A percentile compares a stretch with the other conserved stretches of the same genome.
Evolutionary conservation across 768 basidiomycete genomes (phyloP).

Genomic region (Leucosporidium creatinivorum): DNA sequence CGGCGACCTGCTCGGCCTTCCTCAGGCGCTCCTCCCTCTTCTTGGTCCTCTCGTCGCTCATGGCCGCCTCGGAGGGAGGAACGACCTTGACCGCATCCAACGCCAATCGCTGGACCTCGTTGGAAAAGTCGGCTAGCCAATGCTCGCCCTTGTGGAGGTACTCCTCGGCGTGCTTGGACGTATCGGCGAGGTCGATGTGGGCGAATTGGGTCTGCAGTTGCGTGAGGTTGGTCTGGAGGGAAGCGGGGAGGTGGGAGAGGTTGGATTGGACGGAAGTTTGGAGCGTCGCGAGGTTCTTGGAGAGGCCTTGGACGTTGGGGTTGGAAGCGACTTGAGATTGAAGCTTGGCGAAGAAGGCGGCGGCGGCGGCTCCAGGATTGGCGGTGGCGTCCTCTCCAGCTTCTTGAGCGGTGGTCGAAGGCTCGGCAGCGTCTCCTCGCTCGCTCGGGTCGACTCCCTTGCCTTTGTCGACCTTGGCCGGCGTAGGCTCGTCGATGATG

Average conservation of each 20-base stretch:
- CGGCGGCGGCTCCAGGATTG: slow-evolving; percentile 24
- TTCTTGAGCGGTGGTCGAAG: neutral
- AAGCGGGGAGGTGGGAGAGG: slow-evolving; percentile 20
- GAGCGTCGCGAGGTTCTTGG: slow-evolving; percentile 19
- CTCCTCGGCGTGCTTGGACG: slow-evolving; percentile 44
- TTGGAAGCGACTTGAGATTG: slow-evolving; percentile 21
- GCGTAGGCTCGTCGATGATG: slow-evolving; percentile 14
- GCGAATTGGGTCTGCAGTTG: slow-evolving; percentile 38
- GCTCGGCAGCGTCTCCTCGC: neutral
- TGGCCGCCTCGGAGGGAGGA: slow-evolving; percentile 39
- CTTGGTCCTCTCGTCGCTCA: slow-evolving; percentile 35
- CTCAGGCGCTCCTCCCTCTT: slow-evolving; percentile 5
- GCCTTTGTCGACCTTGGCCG: slow-evolving; percentile 22
- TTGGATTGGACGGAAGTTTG: slow-evolving; percentile 17
- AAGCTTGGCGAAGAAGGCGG: slow-evolving; percentile 35
- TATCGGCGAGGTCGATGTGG: slow-evolving; percentile 39
- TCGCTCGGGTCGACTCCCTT: slow-evolving; percentile 30
- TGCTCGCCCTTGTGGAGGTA: slow-evolving; percentile 43
- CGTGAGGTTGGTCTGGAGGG: slow-evolving; percentile 23
- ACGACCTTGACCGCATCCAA: slow-evolving; percentile 46
- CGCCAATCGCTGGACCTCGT: slow-evolving; percentile 43
- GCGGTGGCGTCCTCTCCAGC: neutral
- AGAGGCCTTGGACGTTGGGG: slow-evolving; percentile 26
- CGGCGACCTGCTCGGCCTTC: slow-evolving; percentile 20
- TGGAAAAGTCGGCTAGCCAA: slow-evolving; percentile 36